Evolutionary conservation across 768 basidiomycete species (phyloP), one percentile per base, ranked within the genome.

Genomic region (Lactarius sanguifluus): DNA sequence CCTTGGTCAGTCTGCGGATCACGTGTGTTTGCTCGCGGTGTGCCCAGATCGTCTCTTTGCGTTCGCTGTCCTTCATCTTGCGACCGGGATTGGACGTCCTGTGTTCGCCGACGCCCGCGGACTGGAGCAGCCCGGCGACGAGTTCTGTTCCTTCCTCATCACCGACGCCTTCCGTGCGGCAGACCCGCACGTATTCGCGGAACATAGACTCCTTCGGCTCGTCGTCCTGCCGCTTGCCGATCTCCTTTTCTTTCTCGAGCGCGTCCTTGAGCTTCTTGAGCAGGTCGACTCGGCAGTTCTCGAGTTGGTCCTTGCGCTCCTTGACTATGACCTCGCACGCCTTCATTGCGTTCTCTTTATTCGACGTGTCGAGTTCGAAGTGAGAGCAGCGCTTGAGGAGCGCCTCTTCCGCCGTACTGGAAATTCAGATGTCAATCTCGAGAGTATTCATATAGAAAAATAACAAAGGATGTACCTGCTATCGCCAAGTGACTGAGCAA

Each of bases 371-470:
- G 40, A 95, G 81, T 70, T 94, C 92, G 76, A 96, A 98, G 75
- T 96, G 95, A 6, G 95, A 96, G 74, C 94, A 96, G 45, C 96
- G 90, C 74, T 98, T 98, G 65, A 98, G 82, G 13, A 98, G 83
- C 2, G 95, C 94, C 79, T 97, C 94, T 73, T 94, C 92, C 2
- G 92, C 92, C 67, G 92, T 85, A 71, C 92, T 94, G 36, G 34
- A 15, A 54, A 12, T 16, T 23, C 41, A 16, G 16, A 18, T n/a
- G 61, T 66, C 28, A 28, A 28, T 28, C 28, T 28, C 28, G 3
- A 30, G 7, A 30, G 13, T 52, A 16, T 1, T 61, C 36, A 30
- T 68, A 50, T 28, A 47, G 38, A 64, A 61, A 61, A 61, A 59
- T 59, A 59, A 25, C 8, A 28, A 28, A 8, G 20, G 25, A 57